These are phyloP conservation scores for Rhizopus stolonifer DNA, from an alignment of 371 early-diverging fungal species.

Conservation along the genomic window DNA sequence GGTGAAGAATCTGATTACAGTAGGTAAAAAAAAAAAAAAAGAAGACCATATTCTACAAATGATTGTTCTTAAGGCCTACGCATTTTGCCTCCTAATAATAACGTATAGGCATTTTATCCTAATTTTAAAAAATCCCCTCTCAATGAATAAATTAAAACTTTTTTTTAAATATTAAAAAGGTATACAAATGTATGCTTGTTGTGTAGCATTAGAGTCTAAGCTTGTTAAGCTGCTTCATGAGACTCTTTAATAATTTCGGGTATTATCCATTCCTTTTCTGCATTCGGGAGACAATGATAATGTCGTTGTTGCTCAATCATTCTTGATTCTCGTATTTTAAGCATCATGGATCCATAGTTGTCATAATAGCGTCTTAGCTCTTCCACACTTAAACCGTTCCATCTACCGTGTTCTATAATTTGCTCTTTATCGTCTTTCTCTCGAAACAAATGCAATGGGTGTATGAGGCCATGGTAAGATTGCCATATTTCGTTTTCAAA, in stretches of 20 bases:
- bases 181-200: neutral
- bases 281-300: conserved; percentile 20
- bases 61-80: too few species aligned
- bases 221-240: neutral
- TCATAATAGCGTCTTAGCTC: conserved; percentile 40
- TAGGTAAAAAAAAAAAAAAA: too few species aligned
- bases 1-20: too few species aligned
- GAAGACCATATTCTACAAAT: too few species aligned
- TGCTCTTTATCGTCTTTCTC: conserved; percentile 2
- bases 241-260: conserved; percentile 13
- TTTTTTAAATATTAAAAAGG: neutral
- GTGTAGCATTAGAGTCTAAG: neutral
- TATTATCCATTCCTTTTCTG: conserved; percentile 33
- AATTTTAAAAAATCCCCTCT: too few species aligned
- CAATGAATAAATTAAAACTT: too few species aligned
- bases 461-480: conserved; percentile 35
- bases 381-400: conserved; percentile 27
- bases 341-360: conserved; percentile 47
- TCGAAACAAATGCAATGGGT: conserved; percentile 34
- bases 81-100: too few species aligned
- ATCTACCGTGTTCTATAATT: conserved; percentile 13
- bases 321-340: conserved; percentile 35
- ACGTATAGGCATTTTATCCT: too few species aligned
- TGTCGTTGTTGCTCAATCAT: conserved; percentile 39
- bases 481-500: conserved; percentile 38